Conservation (phyloP, 352 stramenopile genomes). For the Globisporangium mamillatum region DNA sequence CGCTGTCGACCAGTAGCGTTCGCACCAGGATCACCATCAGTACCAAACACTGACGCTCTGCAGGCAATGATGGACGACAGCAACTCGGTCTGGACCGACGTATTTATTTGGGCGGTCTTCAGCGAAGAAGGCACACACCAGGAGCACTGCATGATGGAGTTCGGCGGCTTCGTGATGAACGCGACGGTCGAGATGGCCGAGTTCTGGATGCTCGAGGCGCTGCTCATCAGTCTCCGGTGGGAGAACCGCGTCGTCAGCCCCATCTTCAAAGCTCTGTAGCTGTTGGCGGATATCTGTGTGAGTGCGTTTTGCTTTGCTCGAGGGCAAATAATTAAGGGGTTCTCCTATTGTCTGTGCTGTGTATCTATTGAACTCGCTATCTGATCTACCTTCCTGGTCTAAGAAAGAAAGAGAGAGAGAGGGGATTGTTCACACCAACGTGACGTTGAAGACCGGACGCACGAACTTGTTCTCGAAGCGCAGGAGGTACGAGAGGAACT, state of each 20-base stretch:
- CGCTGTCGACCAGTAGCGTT: background rate
- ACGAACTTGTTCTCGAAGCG: constrained; percentile 39
- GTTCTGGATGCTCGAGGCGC: constrained; percentile 21
- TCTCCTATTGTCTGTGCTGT: background rate
- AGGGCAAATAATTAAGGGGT: constrained; percentile 1
- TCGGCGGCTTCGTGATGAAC: constrained; percentile 13
- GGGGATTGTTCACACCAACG: background rate
- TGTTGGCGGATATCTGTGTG: background rate
- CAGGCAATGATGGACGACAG: background rate
- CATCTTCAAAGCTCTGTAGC: constrained; percentile 10
- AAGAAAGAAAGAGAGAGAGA: background rate
- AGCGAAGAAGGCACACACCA: constrained; percentile 2
- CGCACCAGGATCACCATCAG: background rate
- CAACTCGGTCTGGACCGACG: constrained; percentile 16
- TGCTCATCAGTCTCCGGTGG: constrained; percentile 21
- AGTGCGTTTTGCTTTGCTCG: background rate
- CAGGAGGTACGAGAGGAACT: constrained; percentile 57
- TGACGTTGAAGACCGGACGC: constrained; percentile 27
- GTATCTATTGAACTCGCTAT: background rate
- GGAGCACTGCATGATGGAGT: constrained; percentile 15
- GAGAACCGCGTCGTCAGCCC: constrained; percentile 14
- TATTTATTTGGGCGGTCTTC: constrained; percentile 19
- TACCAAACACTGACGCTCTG: background rate
- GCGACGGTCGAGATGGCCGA: constrained; percentile 10
- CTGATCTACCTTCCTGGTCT: background rate